Evolutionary conservation across 2,329 filamentous ascomycete species (phyloP).

Genomic region (Fusarium succisae): DNA sequence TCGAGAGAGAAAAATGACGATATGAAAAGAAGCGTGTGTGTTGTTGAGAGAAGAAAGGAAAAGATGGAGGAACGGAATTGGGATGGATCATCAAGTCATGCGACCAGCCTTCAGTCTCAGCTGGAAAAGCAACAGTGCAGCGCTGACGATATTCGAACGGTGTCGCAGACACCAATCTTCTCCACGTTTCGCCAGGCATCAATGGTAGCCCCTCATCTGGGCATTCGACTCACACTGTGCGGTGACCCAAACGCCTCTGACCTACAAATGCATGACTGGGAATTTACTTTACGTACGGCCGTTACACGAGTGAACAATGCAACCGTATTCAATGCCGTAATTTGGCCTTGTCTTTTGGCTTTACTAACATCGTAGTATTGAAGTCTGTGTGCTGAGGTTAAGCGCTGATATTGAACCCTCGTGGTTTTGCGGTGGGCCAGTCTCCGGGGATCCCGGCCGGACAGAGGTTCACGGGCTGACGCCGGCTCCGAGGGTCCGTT

Average conservation of each 20-base stretch:
- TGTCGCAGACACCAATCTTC: constrained; percentile 3
- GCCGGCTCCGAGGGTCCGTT: constrained; percentile 30
- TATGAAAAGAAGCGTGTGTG: not conserved
- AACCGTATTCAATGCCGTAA: not conserved
- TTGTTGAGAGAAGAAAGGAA: not conserved
- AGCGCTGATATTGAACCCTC: not conserved
- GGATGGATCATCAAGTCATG: constrained; percentile 28
- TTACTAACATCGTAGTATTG: not conserved
- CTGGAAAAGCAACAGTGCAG: constrained; percentile 20
- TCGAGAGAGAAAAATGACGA: not conserved
- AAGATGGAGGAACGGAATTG: not conserved
- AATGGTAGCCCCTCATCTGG: constrained; percentile 2
- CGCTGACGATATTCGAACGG: constrained; percentile 3
- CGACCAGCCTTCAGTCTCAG: constrained; percentile 28
- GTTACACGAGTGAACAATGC: not conserved
- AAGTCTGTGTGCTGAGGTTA: not conserved
- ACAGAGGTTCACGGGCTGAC: constrained; percentile 15
- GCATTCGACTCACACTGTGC: constrained; percentile 3
- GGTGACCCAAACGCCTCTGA: constrained; percentile 12
- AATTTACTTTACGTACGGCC: not conserved
- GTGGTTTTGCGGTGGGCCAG: constrained; percentile 10
- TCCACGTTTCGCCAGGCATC: constrained; percentile 19
- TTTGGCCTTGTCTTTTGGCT: not conserved
- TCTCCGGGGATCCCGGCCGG: constrained; percentile 23
- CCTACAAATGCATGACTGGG: not conserved